Base-by-base conservation (phyloP, 805 yeast species). In the Pichia eremophila region DNA sequence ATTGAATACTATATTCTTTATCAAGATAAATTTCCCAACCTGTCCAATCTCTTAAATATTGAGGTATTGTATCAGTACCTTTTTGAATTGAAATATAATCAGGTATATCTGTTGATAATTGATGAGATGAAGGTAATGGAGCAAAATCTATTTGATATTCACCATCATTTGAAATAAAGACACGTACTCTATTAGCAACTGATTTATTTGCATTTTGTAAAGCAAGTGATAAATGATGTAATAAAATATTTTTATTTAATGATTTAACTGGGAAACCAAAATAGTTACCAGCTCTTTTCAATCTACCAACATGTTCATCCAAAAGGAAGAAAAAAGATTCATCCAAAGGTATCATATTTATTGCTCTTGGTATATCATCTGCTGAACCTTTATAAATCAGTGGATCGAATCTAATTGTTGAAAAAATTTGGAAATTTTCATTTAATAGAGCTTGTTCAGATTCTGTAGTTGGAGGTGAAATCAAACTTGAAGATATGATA, bases 331-430 rank as follows among this genome's bases (percentile, higher is more conserved):
- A 87, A 48, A 59, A 62, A 2, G 67, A 57, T 8, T 51, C 51
- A 27, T 67, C 60, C 35, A 58, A 49, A 22, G 53, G 55, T 42
- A 56, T 40, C 44, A 57, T 45, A 45, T 53, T 43, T 47, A 59
- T 55, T 28, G 63, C 64, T 39, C 62, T 53, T 22, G n/a, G 9
- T 12, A 34, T 34, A 53, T 47, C 28, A 62, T 35, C 4, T 34
- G 37, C 5, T 2, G 62, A 55, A 4, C 57, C 60, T 9, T 51
- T 50, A n/a, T 65, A 58, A 45, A 84, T 61, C 10, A 60, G 54
- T 1, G 95, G 91, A 54, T 86, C 95, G 58, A 83, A 88, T 44
- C 96, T 69, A 37, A 88, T 72, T 2, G 95, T 81, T 38, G 89
- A 75, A 29, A 87, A 64, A 15, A 87, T 61, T 52, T 34, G 36